Evolutionary conservation across 495 filamentous ascomycete species (phyloP), one percentile per base, ranked within the genome.

Genomic region (Coniosporium apollinis): DNA sequence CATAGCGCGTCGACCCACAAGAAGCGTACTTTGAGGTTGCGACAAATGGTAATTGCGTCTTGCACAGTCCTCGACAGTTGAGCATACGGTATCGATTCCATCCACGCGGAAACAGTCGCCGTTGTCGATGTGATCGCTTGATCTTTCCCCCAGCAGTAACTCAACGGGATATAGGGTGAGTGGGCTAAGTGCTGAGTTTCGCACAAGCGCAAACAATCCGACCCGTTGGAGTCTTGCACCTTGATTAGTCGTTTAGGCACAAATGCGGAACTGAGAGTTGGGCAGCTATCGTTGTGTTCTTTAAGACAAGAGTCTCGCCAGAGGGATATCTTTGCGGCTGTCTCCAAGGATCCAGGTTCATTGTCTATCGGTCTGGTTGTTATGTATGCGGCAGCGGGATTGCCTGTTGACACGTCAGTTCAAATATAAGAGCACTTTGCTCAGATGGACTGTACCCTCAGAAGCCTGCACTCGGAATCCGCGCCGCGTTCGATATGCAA

Each of bases 1-100:
- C 32, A 34, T 34, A 34, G 15, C 11, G 32, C 32, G n/a, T 34
- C 32, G 20, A 34, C 19, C 32, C 32, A 34, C 15, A 34, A 21
- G 19, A 17, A 34, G 3, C 15, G 32, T 5, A 34, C 19, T n/a
- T 34, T 21, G 3, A 34, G 19, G 19, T 17, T n/a, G 32, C 19
- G 32, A 6, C 13, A 17, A 11, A 34, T 14, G 5, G 19, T 18
- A 3, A 34, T 19, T 34, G 32, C 32, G n/a, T 34, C 32, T n/a
- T 34, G 15, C n/a, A 34, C 16, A 3, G 32, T 34, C 15, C 19
- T 34, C 20, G 32, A 13, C 7, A 26, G 24, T 13, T 26, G 24
- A 13, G 7, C 24, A 7, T 13, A 26, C 8, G 24, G 24, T 8
- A 26, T 7, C 7, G 24, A 7, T 8, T 7, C 24, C 24, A 8